These are phyloP conservation scores for Vitis riparia DNA, from an alignment of 164 flowering plant species.

Conservation along the genomic window DNA sequence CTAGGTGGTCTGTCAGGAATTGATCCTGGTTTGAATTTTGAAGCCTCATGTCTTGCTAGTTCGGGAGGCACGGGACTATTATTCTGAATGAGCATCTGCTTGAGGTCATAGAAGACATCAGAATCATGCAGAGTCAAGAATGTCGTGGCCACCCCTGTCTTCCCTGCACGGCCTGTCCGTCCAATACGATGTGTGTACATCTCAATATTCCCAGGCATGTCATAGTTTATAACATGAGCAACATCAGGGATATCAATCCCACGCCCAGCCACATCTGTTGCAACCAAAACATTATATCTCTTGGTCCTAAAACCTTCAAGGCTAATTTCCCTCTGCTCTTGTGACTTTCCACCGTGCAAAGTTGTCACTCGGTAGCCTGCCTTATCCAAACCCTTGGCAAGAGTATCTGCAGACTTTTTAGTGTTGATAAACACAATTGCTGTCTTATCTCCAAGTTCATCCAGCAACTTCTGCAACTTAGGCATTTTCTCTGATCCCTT, in stretches of 20 bases:
- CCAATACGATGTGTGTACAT: slow-evolving; percentile 92
- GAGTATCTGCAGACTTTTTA: slow-evolving; percentile 69
- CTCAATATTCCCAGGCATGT: slow-evolving; percentile 85
- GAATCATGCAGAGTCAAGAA: slow-evolving; percentile 80
- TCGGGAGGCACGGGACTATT: slow-evolving; percentile 92
- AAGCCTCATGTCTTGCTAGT: slow-evolving; percentile 83
- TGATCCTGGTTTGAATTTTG: slow-evolving; percentile 87
- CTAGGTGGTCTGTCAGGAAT: slow-evolving; percentile 89
- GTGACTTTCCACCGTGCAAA: slow-evolving; percentile 91
- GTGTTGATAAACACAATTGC: slow-evolving; percentile 89
- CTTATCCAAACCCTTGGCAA: slow-evolving; percentile 72
- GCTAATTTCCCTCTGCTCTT: slow-evolving; percentile 89
- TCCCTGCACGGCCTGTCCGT: slow-evolving; percentile 95
- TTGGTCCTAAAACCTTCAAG: slow-evolving; percentile 88
- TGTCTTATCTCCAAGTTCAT: slow-evolving; percentile 83
- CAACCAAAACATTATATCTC: slow-evolving; percentile 88
- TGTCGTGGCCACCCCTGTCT: slow-evolving; percentile 88
- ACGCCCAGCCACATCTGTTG: slow-evolving; percentile 95
- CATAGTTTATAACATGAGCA: slow-evolving; percentile 82
- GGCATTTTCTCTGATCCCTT: slow-evolving; percentile 74
- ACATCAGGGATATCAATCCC: slow-evolving; percentile 96
- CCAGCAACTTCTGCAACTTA: slow-evolving; percentile 59
- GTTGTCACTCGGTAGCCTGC: slow-evolving; percentile 76
- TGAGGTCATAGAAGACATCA: slow-evolving; percentile 90
- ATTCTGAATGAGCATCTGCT: slow-evolving; percentile 87